Conservation (phyloP, 306 rosid species). For the Dryas octopetala region DNA sequence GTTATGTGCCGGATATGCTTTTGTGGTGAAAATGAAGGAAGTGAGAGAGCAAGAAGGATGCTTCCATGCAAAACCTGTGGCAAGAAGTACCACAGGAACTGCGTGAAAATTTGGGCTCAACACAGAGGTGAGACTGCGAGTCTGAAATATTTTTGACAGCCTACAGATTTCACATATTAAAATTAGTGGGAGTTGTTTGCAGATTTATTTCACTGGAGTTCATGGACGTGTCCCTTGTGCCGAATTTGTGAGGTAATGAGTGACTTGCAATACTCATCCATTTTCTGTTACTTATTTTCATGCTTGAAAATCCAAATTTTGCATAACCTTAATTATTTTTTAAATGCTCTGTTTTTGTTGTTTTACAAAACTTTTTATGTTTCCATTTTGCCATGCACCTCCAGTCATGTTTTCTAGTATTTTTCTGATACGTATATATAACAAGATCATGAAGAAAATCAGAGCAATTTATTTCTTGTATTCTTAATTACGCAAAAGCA, state of each 20-base stretch:
- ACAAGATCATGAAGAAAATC: neutral
- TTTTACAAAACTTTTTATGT: neutral
- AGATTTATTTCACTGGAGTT: slow-evolving; percentile 67
- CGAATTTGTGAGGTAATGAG: slow-evolving; percentile 55
- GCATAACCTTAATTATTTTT: neutral
- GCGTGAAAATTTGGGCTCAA: slow-evolving; percentile 90
- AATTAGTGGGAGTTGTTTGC: slow-evolving; percentile 23
- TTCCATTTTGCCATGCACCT: neutral
- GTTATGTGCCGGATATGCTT: slow-evolving; percentile 93
- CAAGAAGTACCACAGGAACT: slow-evolving; percentile 91
- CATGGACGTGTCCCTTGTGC: slow-evolving; percentile 67
- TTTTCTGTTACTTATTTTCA: neutral
- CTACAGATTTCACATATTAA: slow-evolving; percentile 6
- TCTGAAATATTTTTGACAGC: neutral
- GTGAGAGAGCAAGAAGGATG: slow-evolving; percentile 86
- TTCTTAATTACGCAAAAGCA: neutral
- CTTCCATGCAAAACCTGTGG: slow-evolving; percentile 92
- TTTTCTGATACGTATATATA: neutral
- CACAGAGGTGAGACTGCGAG: slow-evolving; percentile 66
- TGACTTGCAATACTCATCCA: slow-evolving; percentile 5
- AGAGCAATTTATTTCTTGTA: neutral
- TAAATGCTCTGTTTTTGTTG: neutral
- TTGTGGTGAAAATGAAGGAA: slow-evolving; percentile 81
- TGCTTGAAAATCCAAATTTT: neutral
- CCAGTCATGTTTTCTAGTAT: neutral